phyloP scores from a whole-genome alignment of 78 protist genomes.

The Neovahlkampfia damariscottae region DNA sequence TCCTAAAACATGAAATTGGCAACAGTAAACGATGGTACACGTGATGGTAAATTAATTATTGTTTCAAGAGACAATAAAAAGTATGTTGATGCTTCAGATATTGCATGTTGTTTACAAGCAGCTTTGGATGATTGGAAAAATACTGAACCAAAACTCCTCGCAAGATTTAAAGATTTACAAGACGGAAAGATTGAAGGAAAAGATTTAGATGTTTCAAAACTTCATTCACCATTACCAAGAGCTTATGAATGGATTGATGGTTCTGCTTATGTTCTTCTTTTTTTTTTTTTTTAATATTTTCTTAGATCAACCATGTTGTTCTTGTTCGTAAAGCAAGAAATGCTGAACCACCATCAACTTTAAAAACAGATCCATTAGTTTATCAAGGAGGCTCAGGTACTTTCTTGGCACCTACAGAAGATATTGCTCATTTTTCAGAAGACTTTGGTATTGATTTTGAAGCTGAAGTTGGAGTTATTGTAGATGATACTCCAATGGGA shows the following conservation, averaged over 20 bases:
- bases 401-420: neutral
- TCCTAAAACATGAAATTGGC: neutral
- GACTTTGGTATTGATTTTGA: conserved; percentile 1
- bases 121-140: neutral
- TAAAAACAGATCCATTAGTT: neutral
- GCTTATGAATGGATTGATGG: conserved; percentile 4
- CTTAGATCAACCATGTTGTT: conserved; percentile 1
- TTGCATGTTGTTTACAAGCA: neutral
- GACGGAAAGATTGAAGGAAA: neutral
- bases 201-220: neutral
- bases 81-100: neutral
- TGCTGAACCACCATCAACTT: neutral
- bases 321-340: conserved; percentile 1
- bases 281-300: too few relatives aligned
- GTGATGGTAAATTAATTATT: neutral
- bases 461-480: neutral
- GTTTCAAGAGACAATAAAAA: neutral
- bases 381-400: neutral
- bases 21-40: neutral
- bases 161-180: neutral
- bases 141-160: neutral
- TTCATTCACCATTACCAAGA: neutral
- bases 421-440: neutral
- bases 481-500: neutral
- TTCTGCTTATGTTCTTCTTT: too few relatives aligned